Evolutionary conservation across 106 monocot species (phyloP).

Genomic region (Posidonia australis): DNA sequence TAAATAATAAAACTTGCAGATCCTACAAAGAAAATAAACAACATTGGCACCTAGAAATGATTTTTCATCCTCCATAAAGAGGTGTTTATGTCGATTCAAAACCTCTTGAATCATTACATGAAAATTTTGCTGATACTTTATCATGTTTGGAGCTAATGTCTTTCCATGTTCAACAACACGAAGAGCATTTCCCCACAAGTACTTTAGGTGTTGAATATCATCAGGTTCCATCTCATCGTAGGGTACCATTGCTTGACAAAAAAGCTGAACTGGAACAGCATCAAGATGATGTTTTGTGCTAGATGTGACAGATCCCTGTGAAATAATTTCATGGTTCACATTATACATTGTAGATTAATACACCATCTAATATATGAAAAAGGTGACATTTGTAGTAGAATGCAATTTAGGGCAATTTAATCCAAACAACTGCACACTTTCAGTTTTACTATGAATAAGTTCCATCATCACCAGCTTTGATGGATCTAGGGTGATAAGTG

Average conservation of each 20-base stretch:
- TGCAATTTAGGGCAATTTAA: too few species aligned
- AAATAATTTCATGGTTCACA: neutral
- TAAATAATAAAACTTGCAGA: neutral
- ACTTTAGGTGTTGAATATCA: constrained; percentile 20
- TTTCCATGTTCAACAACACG: constrained; percentile 29
- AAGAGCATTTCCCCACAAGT: constrained; percentile 43
- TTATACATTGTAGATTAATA: neutral
- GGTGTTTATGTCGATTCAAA: constrained; percentile 46
- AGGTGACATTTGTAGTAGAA: too few species aligned
- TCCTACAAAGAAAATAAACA: constrained; percentile 2
- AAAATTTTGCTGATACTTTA: constrained; percentile 78
- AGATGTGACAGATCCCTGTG: constrained; percentile 57
- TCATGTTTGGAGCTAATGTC: constrained; percentile 15
- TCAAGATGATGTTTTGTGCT: constrained; percentile 34
- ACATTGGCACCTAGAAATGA: constrained; percentile 47
- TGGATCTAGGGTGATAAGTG: too few species aligned
- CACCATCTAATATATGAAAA: too few species aligned
- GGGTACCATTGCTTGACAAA: constrained; percentile 25
- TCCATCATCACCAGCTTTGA: too few species aligned
- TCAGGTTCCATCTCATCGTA: constrained; percentile 11
- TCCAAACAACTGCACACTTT: too few species aligned
- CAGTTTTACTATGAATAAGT: too few species aligned
- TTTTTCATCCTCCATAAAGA: constrained; percentile 54
- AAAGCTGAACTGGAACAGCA: constrained; percentile 49
- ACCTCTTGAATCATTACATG: constrained; percentile 66